Evolutionary conservation across 2,329 filamentous ascomycete genomes (phyloP).

Genomic region (Xylariaceae sp.): DNA sequence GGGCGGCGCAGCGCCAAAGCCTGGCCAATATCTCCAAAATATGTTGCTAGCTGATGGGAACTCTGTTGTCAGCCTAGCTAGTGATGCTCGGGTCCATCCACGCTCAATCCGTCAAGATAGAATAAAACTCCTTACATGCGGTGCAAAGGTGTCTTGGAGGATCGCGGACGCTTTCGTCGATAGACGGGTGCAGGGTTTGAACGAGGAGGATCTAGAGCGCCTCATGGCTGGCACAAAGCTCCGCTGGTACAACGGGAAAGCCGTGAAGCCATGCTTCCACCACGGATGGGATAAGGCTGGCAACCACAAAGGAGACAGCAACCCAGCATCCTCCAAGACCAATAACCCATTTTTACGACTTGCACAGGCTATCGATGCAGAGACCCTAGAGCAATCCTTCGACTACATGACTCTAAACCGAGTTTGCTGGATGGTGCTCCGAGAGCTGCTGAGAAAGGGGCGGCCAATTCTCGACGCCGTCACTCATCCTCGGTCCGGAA

Average conservation of each 20-base stretch:
- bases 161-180: neutral
- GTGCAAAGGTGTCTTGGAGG: neutral
- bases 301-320: neutral
- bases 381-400: conserved; percentile 4
- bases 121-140: neutral
- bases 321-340: neutral
- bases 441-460: neutral
- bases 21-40: neutral
- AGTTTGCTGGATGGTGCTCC: conserved; percentile 10
- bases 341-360: conserved; percentile 5
- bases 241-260: conserved; percentile 8
- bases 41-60: neutral
- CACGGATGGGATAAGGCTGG: conserved; percentile 3
- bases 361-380: conserved; percentile 3
- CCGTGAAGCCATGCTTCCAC: conserved; percentile 5
- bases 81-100: too few species aligned
- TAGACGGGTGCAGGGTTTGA: neutral
- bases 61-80: neutral
- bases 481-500: neutral
- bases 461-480: conserved; percentile 2
- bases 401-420: conserved; percentile 4
- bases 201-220: conserved; percentile 1
- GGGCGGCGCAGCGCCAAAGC: conserved; percentile 1
- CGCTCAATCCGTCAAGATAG: too few species aligned
- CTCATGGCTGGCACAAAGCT: conserved; percentile 2